Base-by-base conservation (phyloP, 2,329 filamentous ascomycete genomes). In the Geoglossum cookeanum region DNA sequence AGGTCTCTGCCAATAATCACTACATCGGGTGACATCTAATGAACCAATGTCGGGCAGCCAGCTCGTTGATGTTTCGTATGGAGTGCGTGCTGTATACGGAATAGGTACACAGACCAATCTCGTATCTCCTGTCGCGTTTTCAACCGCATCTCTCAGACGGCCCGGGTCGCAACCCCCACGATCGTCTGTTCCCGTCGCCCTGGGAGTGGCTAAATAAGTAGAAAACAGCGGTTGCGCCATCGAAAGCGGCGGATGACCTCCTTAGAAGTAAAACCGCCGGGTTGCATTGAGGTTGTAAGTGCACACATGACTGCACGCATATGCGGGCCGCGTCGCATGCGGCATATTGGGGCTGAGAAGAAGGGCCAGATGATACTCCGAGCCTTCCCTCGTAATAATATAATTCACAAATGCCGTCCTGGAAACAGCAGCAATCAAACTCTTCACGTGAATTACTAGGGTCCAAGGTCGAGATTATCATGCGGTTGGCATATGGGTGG, bases 261-360 rank as follows among this genome's bases (percentile, higher is more conserved):
- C 30, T 52, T 53, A 22, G 2, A 35, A 27, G 27, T 13, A 4
- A 15, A 42, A 15, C 39, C 39, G 13, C 48, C 27, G n/a, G 33
- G 11, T 37, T 35, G 22, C 49, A 35, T 53, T 30, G 17, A 37
- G n/a, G 30, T 53, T 8, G 22, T 9, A 32, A 35, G 17, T 11
- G 33, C 29, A 35, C 49, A 53, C 49, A 53, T 53, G 49, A 53
- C 49, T 53, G 49, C 11, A 32, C 33, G 49, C 49, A 53, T 53
- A 53, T 53, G 49, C 49, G 49, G 49, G 49, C 17, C 17, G 27
- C 27, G 48, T 32, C 27, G 48, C 30, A 33, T 35, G 33, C n/a
- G 17, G 30, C 49, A 53, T n/a, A 17, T 35, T 53, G 49, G 37
- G 49, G 49, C 49, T 53, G 49, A 53, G 22, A n/a, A 11, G 15